Conservation (phyloP, 352 stramenopile species). For the Phytophthora tubulina region DNA sequence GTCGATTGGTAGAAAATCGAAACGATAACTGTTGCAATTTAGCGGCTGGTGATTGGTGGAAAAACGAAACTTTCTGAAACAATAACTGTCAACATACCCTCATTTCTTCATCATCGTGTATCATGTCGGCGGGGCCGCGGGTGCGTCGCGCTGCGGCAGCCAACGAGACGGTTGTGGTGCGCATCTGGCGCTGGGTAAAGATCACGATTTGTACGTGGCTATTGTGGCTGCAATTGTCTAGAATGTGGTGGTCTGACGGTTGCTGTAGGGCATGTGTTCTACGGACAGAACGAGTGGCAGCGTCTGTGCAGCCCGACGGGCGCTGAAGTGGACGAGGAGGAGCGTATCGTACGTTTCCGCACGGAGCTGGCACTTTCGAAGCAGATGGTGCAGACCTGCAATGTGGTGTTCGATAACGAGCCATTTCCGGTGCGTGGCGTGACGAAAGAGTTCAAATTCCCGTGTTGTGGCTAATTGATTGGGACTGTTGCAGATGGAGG, state of each 20-base stretch:
- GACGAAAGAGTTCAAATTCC: background rate
- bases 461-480: background rate
- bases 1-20: slow-evolving; percentile 8
- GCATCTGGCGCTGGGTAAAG: slow-evolving; percentile 80
- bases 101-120: background rate
- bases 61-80: no score
- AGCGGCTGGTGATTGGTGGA: no score
- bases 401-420: slow-evolving; percentile 84
- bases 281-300: slow-evolving; percentile 81
- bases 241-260: slow-evolving; percentile 3
- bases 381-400: slow-evolving; percentile 72
- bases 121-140: slow-evolving; percentile 61
- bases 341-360: slow-evolving; percentile 77
- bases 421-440: slow-evolving; percentile 59
- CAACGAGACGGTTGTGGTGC: slow-evolving; percentile 63
- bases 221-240: background rate
- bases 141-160: slow-evolving; percentile 69
- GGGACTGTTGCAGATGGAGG: slow-evolving; percentile 51
- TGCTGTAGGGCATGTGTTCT: slow-evolving; percentile 61
- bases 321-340: slow-evolving; percentile 59
- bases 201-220: slow-evolving; percentile 54
- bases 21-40: no score
- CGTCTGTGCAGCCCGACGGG: slow-evolving; percentile 60
- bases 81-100: background rate
- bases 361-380: slow-evolving; percentile 74